Evolutionary conservation across 805 yeast species (phyloP), one percentile per base, ranked within the genome.

Genomic region (Candida orba): DNA sequence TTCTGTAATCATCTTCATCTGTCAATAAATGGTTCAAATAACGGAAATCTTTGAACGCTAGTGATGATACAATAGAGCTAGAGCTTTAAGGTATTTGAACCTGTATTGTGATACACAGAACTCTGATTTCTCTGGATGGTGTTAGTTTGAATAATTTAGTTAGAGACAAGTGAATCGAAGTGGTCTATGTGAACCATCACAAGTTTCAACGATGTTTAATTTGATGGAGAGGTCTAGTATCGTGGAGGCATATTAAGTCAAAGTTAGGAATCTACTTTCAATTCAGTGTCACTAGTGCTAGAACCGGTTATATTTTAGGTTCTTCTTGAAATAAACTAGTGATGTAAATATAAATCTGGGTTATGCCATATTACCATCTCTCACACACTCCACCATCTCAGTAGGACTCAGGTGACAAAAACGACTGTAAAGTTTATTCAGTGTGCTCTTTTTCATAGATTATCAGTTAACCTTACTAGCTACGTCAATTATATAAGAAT

Each of bases 61-160:
- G 48, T 91, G 60, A 12, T 73, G 60, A 57, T 85, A 90, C n/a
- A 84, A 55, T 29, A 90, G 69, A 1, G 80, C 76, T 43, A 91
- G 58, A 1, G 84, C 82, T 1, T 84, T 77, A 39, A 87, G 62
- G 56, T 88, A 89, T 61, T 87, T 86, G 72, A 90, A 90, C 43
- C 81, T 78, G 40, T 68, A 64, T 52, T 90, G 93, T 2, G 60
- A 60, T 12, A 83, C 63, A 49, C 76, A 72, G 42, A 78, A 72
- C 15, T 65, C 56, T 56, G 5, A 86, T 76, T 5, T 78, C 84
- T 10, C 57, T 54, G 2, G 71, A 53, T 0, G 97, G 97, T 48
- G 78, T 78, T 15, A 93, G 62, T 60, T 91, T 95, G 5, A 90
- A 68, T 45, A 91, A 59, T 50, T 91, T 79, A 55, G 87, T 76